Base-by-base conservation (phyloP, 2,329 filamentous ascomycete species). In the Atkinsonella hypoxylon region DNA sequence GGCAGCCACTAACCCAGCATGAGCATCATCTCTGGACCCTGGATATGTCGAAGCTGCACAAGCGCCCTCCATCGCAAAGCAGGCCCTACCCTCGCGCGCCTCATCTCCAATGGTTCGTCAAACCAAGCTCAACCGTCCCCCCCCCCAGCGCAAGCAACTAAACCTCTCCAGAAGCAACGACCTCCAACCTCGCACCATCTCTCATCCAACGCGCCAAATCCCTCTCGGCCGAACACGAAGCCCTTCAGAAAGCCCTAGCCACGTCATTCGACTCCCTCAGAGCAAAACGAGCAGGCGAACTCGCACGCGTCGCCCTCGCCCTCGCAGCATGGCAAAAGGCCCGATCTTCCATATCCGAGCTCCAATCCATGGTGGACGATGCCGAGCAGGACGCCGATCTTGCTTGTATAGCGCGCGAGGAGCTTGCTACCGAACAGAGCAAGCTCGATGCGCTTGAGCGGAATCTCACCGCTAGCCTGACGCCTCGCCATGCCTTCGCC, bases 401-500 rank as follows among this genome's bases (percentile, higher is more conserved):
- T 48, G 80, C 83, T 11, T 74, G 82, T 9, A 76, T 98, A 49
- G 82, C 94, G 11, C 70, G 76, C n/a, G 89, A 95, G 56, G 93
- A 98, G 64, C 75, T 97, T 9, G 70, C 72, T n/a, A 66, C 76
- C 2, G 89, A 87, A 11, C 71, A 76, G 15, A 68, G 74, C 6
- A 73, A 78, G 52, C 76, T 96, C 22, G 73, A 77, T 2, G 63
- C 69, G 0, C 77, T 94, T 26, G 81, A 82, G 0, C 75, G 75
- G 38, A 79, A 78, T 36, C 76, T 98, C 42, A 88, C 88, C 26
- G 80, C 77, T 20, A 82, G 86, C 44, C 76, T 98, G 49, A 86
- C 95, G 15, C 93, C 93, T 1, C 80, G 82, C 40, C 90, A 98
- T 64, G 87, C 90, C 2, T 98, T 96, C 64, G 88, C 88, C 32